These are phyloP conservation scores for Ziziphus jujuba DNA, from an alignment of 306 rosid genomes.

Conservation along the genomic window DNA sequence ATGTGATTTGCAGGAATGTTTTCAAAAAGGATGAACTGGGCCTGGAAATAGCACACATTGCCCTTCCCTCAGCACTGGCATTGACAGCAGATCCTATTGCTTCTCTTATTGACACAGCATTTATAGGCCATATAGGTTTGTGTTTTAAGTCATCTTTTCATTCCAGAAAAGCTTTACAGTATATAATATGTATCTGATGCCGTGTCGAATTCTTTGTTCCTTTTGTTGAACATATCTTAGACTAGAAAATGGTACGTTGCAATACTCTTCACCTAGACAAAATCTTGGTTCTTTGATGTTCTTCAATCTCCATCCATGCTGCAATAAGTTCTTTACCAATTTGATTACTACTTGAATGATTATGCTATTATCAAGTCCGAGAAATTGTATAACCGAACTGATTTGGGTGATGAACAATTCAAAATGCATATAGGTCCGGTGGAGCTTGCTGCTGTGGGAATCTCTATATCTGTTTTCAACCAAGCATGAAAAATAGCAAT, in stretches of 20 bases:
- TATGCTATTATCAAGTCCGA: neutral
- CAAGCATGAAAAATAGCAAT: slow-evolving; percentile 71
- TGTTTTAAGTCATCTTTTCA: neutral
- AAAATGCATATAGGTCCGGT: slow-evolving; percentile 59
- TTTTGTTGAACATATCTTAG: too few species aligned
- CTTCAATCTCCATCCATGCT: neutral
- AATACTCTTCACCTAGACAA: neutral
- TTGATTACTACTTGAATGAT: neutral
- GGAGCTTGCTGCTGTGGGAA: slow-evolving; percentile 87
- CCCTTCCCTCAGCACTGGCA: slow-evolving; percentile 68
- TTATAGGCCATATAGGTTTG: slow-evolving; percentile 71
- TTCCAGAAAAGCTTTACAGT: neutral
- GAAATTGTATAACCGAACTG: neutral
- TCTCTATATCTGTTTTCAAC: slow-evolving; percentile 74
- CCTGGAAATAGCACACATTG: slow-evolving; percentile 58
- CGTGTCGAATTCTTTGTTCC: neutral
- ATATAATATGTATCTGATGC: too few species aligned
- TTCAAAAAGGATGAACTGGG: slow-evolving; percentile 28
- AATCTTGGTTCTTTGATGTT: too few species aligned
- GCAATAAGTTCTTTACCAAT: neutral
- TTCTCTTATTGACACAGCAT: slow-evolving; percentile 71
- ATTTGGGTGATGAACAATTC: neutral
- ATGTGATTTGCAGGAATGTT: slow-evolving; percentile 25
- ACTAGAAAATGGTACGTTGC: slow-evolving; percentile 1
- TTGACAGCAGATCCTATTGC: slow-evolving; percentile 80